Percentiles rank a stretch among this genome's conserved stretches.
Conservation (phyloP, 75 land plant genomes). For the Chamaecyparis obtusa region DNA sequence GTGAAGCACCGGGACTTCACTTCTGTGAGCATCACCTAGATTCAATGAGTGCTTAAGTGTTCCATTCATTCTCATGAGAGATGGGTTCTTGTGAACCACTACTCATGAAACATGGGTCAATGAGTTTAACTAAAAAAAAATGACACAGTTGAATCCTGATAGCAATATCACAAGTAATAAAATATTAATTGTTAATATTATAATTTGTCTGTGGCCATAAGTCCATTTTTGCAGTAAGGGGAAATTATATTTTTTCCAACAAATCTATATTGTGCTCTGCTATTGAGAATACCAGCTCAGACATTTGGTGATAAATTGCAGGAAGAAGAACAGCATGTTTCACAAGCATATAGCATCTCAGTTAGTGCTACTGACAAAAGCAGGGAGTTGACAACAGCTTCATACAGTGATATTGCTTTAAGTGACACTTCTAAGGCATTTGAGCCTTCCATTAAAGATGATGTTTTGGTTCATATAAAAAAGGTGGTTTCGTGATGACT, state of each 20-base stretch:
- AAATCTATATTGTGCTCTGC: neutral
- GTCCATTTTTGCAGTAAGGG: neutral
- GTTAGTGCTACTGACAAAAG: constrained; percentile 25
- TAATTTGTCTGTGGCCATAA: neutral
- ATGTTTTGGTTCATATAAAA: constrained; percentile 60
- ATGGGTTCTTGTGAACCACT: too few species aligned
- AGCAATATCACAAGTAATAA: too few species aligned
- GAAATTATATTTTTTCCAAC: neutral
- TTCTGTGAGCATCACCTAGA: too few species aligned
- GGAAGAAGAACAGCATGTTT: constrained; percentile 66
- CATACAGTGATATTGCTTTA: constrained; percentile 7
- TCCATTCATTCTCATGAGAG: too few species aligned
- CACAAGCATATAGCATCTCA: constrained; percentile 84
- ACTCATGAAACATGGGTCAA: too few species aligned
- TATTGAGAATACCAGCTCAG: neutral
- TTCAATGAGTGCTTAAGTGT: too few species aligned
- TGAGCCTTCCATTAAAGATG: constrained; percentile 87
- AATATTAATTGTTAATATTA: too few species aligned
- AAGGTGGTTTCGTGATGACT: constrained; percentile 39
- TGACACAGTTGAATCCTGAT: too few species aligned
- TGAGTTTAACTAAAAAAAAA: too few species aligned
- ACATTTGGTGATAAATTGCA: constrained; percentile 13
- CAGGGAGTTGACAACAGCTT: constrained; percentile 26
- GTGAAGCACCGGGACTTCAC: too few species aligned
- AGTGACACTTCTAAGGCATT: constrained; percentile 19